These are phyloP conservation scores for Hypoxylon fuscum DNA, from an alignment of 495 filamentous ascomycete genomes.

Conservation along the genomic window DNA sequence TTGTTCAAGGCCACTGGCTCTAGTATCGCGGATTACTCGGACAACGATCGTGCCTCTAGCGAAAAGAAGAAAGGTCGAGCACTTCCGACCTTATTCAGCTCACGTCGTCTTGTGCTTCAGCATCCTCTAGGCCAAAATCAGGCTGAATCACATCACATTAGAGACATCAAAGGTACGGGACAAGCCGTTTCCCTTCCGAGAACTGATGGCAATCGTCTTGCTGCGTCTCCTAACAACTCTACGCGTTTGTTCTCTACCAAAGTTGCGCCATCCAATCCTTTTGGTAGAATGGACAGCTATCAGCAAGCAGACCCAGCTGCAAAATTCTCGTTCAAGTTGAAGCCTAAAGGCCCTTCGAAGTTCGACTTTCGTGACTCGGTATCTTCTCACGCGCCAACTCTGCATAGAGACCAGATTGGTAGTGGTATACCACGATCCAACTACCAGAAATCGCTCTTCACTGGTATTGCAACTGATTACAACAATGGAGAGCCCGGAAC, in stretches of 20 bases:
- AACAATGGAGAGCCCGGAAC: too few relatives aligned
- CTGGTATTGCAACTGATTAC: too few relatives aligned
- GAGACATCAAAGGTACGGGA: too few relatives aligned
- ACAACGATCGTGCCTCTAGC: conserved; percentile 37
- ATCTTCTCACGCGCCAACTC: conserved; percentile 14
- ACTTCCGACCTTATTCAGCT: conserved; percentile 33
- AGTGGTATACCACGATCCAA: background rate
- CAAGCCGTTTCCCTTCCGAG: too few relatives aligned
- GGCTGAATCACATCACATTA: conserved; percentile 23
- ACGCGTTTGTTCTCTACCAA: too few relatives aligned
- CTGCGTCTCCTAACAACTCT: conserved; percentile 45
- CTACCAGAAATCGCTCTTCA: too few relatives aligned
- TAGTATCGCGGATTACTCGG: conserved; percentile 51
- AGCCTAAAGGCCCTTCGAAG: conserved; percentile 16
- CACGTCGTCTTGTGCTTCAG: conserved; percentile 42
- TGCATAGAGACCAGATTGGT: background rate
- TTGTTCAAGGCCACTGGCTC: conserved; percentile 46
- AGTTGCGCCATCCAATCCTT: conserved; percentile 28
- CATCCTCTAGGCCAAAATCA: conserved; percentile 16
- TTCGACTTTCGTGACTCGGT: conserved; percentile 41
- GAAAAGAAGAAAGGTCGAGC: conserved; percentile 8
- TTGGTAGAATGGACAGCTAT: conserved; percentile 17
- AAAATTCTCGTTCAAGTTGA: conserved; percentile 14
- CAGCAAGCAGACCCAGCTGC: conserved; percentile 11
- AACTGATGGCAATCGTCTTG: conserved; percentile 35